A percentile compares a stretch with the other conserved stretches of the same genome.
These are phyloP conservation scores for Bacidia gigantensis DNA, from an alignment of 495 filamentous ascomycete species.

Conservation along the genomic window DNA sequence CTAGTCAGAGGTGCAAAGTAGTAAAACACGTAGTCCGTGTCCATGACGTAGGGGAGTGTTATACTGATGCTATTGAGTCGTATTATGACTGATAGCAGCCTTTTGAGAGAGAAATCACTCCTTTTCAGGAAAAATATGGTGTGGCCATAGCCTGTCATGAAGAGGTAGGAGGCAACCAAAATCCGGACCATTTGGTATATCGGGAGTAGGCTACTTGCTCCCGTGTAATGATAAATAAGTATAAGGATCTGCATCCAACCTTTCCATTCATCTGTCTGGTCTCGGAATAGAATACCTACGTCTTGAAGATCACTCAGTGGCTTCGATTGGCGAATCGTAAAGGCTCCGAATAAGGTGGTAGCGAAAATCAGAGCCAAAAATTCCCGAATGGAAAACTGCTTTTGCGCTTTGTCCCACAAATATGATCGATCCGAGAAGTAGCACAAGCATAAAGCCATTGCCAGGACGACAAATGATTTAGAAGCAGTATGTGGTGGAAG, in stretches of 20 bases:
- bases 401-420: conserved; percentile 41
- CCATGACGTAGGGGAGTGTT: conserved; percentile 42
- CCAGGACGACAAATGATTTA: conserved; percentile 24
- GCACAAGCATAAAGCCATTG: conserved; percentile 33
- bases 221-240: conserved; percentile 44
- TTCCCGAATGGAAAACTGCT: conserved; percentile 29
- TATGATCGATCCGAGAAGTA: conserved; percentile 43
- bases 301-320: conserved; percentile 5
- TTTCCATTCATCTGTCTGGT: conserved; percentile 51
- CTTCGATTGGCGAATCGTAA: conserved; percentile 23
- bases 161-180: conserved; percentile 46
- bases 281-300: conserved; percentile 32
- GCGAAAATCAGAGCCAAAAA: conserved; percentile 27
- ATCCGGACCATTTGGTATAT: conserved; percentile 42
- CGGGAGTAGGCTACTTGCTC: conserved; percentile 34
- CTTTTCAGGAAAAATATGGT: conserved; percentile 40
- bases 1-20: conserved; percentile 45
- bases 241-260: conserved; percentile 49
- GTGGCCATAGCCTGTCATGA: conserved; percentile 47
- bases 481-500: conserved; percentile 15
- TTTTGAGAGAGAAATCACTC: conserved; percentile 39
- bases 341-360: conserved; percentile 25
- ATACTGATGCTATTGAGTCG: conserved; percentile 42
- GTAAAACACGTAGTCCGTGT: conserved; percentile 42
- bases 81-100: conserved; percentile 35